phyloP scores from a whole-genome alignment of 306 rosid species.

The Glycine latifolia region DNA sequence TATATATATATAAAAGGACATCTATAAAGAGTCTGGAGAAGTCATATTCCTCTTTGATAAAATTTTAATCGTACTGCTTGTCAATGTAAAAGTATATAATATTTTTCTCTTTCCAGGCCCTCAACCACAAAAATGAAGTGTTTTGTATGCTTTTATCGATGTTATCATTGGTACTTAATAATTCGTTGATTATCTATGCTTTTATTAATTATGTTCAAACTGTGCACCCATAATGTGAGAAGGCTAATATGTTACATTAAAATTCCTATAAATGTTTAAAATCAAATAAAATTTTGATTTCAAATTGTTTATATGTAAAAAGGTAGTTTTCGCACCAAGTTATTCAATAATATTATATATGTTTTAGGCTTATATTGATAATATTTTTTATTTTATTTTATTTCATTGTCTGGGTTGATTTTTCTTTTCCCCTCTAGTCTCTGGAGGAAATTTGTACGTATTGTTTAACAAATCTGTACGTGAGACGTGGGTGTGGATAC shows the following conservation, averaged over 20 bases:
- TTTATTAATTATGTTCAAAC: background rate
- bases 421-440: background rate
- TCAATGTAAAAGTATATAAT: constrained; percentile 1
- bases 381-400: too few relatives aligned
- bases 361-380: too few relatives aligned
- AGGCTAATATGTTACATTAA: background rate
- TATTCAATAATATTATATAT: background rate
- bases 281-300: background rate
- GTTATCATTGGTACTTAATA: too few relatives aligned
- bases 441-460: constrained; percentile 25
- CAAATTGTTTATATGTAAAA: background rate
- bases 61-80: background rate
- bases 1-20: background rate
- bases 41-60: background rate
- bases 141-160: background rate
- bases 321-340: background rate
- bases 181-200: background rate
- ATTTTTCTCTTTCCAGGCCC: background rate
- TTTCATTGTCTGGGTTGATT: too few relatives aligned
- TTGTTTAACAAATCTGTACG: constrained; percentile 19
- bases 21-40: constrained; percentile 8
- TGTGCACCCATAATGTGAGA: background rate
- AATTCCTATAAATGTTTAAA: background rate
- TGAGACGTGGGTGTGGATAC: too few relatives aligned
- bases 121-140: background rate